Conservation (phyloP, 768 basidiomycete genomes). For the Sarcomyxa edulis region DNA sequence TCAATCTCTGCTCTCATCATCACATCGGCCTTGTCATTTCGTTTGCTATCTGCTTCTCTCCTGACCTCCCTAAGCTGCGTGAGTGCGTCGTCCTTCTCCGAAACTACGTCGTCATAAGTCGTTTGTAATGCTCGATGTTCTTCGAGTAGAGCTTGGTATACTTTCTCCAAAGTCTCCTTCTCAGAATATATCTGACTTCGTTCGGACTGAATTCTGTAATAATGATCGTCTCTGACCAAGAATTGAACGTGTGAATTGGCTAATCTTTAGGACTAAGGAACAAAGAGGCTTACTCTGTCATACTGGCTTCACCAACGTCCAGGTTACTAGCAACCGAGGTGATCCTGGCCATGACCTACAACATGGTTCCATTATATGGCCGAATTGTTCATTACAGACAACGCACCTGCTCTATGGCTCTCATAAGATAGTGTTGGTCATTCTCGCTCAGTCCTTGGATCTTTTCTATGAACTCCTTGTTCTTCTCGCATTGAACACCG, state of each 20-base stretch:
- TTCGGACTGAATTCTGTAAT: constrained; percentile 80
- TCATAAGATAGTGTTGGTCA: constrained; percentile 89
- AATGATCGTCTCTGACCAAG: constrained; percentile 72
- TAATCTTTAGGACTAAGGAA: too few relatives aligned
- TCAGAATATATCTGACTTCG: constrained; percentile 71
- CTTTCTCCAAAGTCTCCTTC: constrained; percentile 83
- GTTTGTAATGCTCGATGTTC: constrained; percentile 75
- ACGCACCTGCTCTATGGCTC: constrained; percentile 85
- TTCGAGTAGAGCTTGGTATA: constrained; percentile 69
- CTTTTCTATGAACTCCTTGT: constrained; percentile 83
- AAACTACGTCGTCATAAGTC: constrained; percentile 66
- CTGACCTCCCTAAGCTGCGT: constrained; percentile 55
- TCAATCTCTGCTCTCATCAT: constrained; percentile 80
- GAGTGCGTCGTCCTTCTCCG: constrained; percentile 75
- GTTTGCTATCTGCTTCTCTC: constrained; percentile 52
- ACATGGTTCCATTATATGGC: background rate
- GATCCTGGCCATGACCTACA: constrained; percentile 75
- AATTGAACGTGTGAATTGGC: background rate
- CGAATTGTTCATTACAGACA: background rate
- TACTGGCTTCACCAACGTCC: constrained; percentile 50
- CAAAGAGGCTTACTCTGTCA: constrained; percentile 67
- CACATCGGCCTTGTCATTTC: constrained; percentile 72
- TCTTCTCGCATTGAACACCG: constrained; percentile 84
- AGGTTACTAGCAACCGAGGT: constrained; percentile 41
- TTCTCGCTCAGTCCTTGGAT: constrained; percentile 80